These are phyloP conservation scores for Ophiostoma tasmaniense DNA, from an alignment of 2,329 filamentous ascomycete genomes.

Conservation along the genomic window DNA sequence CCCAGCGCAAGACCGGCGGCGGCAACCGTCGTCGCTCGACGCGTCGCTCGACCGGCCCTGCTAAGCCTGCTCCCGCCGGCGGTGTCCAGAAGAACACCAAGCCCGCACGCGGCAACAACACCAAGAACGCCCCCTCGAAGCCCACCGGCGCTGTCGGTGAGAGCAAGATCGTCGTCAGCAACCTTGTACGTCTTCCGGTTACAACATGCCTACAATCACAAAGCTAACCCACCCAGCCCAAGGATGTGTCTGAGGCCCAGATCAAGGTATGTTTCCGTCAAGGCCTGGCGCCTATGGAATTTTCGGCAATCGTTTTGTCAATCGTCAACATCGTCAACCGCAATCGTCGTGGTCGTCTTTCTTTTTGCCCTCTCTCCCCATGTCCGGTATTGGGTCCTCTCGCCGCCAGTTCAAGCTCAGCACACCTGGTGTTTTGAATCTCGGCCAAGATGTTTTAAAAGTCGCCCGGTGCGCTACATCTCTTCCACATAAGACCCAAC, in stretches of 20 bases:
- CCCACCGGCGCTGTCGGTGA: slow-evolving; percentile 56
- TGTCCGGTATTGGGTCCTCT: slow-evolving; percentile 12
- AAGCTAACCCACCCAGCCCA: slow-evolving; percentile 60
- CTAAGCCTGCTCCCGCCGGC: slow-evolving; percentile 64
- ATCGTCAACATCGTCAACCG: slow-evolving; percentile 17
- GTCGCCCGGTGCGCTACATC: slow-evolving; percentile 14
- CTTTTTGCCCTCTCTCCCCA: slow-evolving; percentile 20
- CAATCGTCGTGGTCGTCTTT: slow-evolving; percentile 23
- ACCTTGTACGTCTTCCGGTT: slow-evolving; percentile 84
- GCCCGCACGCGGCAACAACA: slow-evolving; percentile 47
- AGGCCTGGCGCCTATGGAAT: slow-evolving; percentile 62
- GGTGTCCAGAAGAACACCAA: slow-evolving; percentile 75
- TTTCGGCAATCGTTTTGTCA: slow-evolving; percentile 45
- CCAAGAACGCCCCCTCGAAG: slow-evolving; percentile 57
- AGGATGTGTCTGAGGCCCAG: slow-evolving; percentile 91
- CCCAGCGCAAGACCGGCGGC: slow-evolving; percentile 52
- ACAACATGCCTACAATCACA: too few species aligned
- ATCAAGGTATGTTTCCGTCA: slow-evolving; percentile 99
- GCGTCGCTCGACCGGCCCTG: slow-evolving; percentile 45
- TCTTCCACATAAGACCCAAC: slow-evolving; percentile 13
- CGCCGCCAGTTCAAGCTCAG: neutral
- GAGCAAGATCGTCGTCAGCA: slow-evolving; percentile 98
- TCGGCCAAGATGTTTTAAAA: slow-evolving; percentile 3
- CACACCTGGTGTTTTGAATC: neutral
- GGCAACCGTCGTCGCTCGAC: slow-evolving; percentile 38